Evolutionary conservation across 2,329 filamentous ascomycete species (phyloP).

Genomic region (Arthrobotrys pseudoclavata): DNA sequence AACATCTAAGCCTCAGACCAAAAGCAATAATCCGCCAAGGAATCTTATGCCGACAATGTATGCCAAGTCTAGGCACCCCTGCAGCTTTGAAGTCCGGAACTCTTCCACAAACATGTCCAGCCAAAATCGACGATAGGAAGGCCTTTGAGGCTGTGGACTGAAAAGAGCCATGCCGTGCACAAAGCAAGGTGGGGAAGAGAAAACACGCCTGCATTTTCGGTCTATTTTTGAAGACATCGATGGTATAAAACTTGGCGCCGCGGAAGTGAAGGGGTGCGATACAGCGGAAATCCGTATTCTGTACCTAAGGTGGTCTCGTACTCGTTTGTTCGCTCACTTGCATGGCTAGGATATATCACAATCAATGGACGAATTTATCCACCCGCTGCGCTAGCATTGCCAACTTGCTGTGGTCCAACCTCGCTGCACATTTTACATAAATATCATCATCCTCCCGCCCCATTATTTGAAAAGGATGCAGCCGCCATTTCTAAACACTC

Average conservation of each 20-base stretch:
- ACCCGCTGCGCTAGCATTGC: conserved; percentile 6
- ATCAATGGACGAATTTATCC: conserved; percentile 39
- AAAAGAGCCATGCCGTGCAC: conserved; percentile 1
- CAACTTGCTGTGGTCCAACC: conserved; percentile 7
- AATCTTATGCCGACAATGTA: conserved; percentile 13
- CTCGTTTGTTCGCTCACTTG: conserved; percentile 14
- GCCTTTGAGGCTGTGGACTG: conserved; percentile 14
- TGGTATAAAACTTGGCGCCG: neutral
- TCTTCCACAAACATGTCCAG: neutral
- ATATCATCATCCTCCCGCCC: conserved; percentile 30
- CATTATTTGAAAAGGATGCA: conserved; percentile 37
- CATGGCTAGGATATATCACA: conserved; percentile 6
- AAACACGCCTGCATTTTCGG: conserved; percentile 3
- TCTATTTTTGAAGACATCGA: conserved; percentile 26
- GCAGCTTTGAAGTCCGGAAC: conserved; percentile 18
- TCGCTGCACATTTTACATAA: conserved; percentile 44
- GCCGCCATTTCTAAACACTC: conserved; percentile 17
- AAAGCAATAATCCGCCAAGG: conserved; percentile 2
- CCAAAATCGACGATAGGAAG: neutral
- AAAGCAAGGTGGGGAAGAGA: conserved; percentile 6
- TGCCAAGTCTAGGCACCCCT: conserved; percentile 22
- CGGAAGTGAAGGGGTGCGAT: conserved; percentile 25
- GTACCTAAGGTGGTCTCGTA: neutral
- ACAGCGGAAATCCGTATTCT: neutral
- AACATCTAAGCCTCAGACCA: neutral